Conservation (phyloP, 768 basidiomycete genomes). For the Phlebiopsis flavidoalba region DNA sequence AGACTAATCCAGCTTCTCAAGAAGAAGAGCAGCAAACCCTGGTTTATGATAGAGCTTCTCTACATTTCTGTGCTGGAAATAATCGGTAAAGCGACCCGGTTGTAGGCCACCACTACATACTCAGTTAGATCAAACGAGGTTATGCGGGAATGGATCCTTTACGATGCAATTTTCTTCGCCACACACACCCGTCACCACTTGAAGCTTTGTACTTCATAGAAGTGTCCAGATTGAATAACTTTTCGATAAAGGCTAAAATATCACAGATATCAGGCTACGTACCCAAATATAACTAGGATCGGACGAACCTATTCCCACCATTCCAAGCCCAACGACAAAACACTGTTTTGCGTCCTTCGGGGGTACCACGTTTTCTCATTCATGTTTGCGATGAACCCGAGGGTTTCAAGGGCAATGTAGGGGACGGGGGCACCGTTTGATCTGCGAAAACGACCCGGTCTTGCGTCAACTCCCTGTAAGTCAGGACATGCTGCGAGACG, state of each 20-base stretch:
- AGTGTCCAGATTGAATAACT: conserved; percentile 53
- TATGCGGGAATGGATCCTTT: conserved; percentile 10
- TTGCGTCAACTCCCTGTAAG: not conserved
- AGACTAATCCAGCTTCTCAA: not conserved
- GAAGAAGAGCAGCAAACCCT: conserved; percentile 21
- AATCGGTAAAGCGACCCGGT: conserved; percentile 53
- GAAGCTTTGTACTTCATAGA: conserved; percentile 40
- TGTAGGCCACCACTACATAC: conserved; percentile 45
- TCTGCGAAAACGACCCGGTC: not conserved
- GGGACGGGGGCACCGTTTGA: not conserved
- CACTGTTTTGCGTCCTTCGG: conserved; percentile 24
- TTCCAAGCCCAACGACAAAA: conserved; percentile 50
- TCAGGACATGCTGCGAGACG: not conserved
- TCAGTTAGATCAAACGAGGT: not conserved
- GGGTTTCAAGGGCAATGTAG: not conserved
- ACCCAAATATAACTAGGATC: not conserved
- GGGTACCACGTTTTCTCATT: conserved; percentile 9
- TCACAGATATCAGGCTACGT: not conserved
- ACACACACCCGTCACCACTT: conserved; percentile 54
- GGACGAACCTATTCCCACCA: conserved; percentile 53
- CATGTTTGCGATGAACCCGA: not conserved
- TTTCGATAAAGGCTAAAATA: conserved; percentile 56
- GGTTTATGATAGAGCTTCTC: conserved; percentile 58
- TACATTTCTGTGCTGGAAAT: conserved; percentile 55
- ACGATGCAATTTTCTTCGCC: conserved; percentile 47